Base-by-base conservation (phyloP, 2,329 filamentous ascomycete genomes). In the Dactylonectria estremocensis region DNA sequence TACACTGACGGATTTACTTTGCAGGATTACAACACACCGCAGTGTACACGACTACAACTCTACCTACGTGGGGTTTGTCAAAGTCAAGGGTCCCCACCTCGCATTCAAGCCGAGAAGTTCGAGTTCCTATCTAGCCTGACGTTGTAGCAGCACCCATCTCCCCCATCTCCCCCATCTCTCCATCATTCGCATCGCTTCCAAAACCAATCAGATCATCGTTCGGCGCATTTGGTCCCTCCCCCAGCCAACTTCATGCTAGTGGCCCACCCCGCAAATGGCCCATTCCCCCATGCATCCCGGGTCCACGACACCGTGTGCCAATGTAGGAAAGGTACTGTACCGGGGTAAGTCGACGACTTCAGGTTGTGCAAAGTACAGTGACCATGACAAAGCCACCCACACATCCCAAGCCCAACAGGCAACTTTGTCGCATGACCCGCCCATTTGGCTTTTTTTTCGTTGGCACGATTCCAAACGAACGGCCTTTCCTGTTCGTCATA, bases 241-340 rank as follows among this genome's bases (percentile, higher is more conserved):
- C 50, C 45, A 52, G 59, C 53, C 35, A 59, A 45, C 54, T 61
- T 61, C 50, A 55, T 61, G 49, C 59, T 40, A 61, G 54, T 55
- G 50, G 59, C 59, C 37, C 57, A 61, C 59, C 59, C 59, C 59
- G 59, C 59, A 61, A 43, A 61, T 46, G 49, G 46, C 31, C 45
- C 55, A 50, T 28, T 28, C 24, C 46, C 49, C n/a, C 35, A 37
- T 37, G 9, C 35, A 11, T 11, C 10, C 35, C 37, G 13, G 37
- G 37, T 16, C 37, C 11, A 16, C 37, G 37, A 16, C 37, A 40
- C 37, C 13, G 37, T 40, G 37, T 40, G 13, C 16, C 3, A 3
- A 16, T 5, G 1, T 13, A 13, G 2, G 37, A n/a, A 14, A 5
- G 16, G 24, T n/a, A 52, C 49, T 52, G 49, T 52, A 10, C 14